Evolutionary conservation across 2,329 filamentous ascomycete species (phyloP).

Genomic region (Colletotrichum acutatum): DNA sequence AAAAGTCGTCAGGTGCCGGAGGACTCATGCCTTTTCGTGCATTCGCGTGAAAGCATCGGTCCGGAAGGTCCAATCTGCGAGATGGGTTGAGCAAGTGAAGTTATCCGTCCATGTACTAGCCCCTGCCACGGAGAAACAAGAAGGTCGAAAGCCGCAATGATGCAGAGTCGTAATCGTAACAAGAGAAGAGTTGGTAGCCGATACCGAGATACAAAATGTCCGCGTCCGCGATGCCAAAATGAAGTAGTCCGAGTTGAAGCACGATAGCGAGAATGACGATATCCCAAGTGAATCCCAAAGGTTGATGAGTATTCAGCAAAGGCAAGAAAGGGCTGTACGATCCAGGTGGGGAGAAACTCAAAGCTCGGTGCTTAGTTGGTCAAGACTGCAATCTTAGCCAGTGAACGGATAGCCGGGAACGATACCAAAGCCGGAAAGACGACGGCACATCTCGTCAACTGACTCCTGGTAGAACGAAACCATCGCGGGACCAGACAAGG

Average conservation of each 20-base stretch:
- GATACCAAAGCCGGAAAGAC: not conserved
- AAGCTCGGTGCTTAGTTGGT: not conserved
- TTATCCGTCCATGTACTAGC: not conserved
- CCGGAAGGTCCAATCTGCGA: not conserved
- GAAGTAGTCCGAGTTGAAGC: not conserved
- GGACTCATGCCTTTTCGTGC: not conserved
- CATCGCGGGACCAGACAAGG: not conserved
- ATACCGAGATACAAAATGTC: not conserved
- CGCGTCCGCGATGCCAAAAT: not conserved
- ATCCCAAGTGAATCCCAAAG: not conserved
- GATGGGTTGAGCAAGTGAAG: not conserved
- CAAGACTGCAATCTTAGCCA: not conserved
- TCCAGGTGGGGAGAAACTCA: not conserved
- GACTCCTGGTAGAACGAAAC: conserved; percentile 10
- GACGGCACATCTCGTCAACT: conserved; percentile 13
- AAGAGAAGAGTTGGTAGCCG: not conserved
- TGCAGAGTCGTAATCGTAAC: not conserved
- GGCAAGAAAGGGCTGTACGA: not conserved
- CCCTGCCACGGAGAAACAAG: not conserved
- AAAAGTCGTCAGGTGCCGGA: not conserved
- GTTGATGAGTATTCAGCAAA: not conserved
- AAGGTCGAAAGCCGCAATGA: not conserved
- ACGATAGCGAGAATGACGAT: not conserved
- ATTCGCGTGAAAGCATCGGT: not conserved
- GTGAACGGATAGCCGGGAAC: not conserved